Conservation (phyloP, 208 protist genomes). For the Zelonia costaricensis region DNA sequence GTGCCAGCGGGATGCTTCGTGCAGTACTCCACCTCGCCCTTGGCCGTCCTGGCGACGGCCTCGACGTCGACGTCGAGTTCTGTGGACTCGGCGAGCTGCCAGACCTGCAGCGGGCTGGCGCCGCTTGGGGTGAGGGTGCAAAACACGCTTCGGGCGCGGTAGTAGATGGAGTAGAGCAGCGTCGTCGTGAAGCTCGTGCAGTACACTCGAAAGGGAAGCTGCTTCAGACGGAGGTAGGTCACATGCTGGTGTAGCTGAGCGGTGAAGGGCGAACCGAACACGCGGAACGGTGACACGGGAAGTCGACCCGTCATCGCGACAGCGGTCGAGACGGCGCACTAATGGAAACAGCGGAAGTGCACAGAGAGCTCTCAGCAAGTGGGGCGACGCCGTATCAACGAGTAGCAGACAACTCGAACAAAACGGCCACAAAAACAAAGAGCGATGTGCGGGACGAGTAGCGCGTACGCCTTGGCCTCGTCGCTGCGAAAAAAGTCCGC, state of each 20-base stretch:
- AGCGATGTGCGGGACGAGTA: too few relatives aligned
- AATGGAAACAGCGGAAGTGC: too few relatives aligned
- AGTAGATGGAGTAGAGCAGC: slow-evolving; percentile 63
- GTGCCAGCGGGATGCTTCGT: neutral
- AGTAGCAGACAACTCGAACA: too few relatives aligned
- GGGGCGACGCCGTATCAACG: too few relatives aligned
- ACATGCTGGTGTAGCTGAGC: slow-evolving; percentile 76
- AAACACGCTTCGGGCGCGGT: slow-evolving; percentile 61
- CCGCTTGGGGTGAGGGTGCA: slow-evolving; percentile 61
- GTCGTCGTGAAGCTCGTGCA: slow-evolving; percentile 79
- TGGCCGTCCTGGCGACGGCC: slow-evolving; percentile 6
- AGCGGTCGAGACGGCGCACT: too few relatives aligned
- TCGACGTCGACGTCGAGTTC: slow-evolving; percentile 51
- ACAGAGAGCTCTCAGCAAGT: too few relatives aligned
- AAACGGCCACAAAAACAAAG: too few relatives aligned
- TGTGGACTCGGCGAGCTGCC: slow-evolving; percentile 69
- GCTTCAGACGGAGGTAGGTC: slow-evolving; percentile 82
- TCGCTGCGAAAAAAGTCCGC: too few relatives aligned
- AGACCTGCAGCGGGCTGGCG: slow-evolving; percentile 59
- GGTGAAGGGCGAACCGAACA: slow-evolving; percentile 83
- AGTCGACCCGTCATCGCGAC: slow-evolving; percentile 4
- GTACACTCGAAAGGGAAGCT: slow-evolving; percentile 81
- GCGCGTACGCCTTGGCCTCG: too few relatives aligned
- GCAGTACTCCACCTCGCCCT: slow-evolving; percentile 14
- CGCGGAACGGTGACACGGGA: slow-evolving; percentile 46